phyloP scores from a whole-genome alignment of 2,329 filamentous ascomycete genomes.

The Endoconidiophora polonica region DNA sequence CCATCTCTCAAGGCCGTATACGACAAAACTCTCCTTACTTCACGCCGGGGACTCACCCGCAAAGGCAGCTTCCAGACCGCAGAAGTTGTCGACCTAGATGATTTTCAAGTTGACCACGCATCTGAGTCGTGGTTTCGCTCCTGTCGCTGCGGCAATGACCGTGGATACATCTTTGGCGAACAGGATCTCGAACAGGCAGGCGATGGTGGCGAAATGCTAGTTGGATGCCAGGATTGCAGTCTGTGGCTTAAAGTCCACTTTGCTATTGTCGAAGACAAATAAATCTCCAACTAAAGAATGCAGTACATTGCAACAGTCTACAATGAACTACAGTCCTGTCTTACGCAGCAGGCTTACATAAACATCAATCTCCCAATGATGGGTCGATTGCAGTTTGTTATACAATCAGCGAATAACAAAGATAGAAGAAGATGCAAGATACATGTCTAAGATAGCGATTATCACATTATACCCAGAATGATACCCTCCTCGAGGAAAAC shows the following conservation, averaged over 20 bases:
- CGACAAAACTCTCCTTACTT: conserved; percentile 30
- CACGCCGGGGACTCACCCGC: conserved; percentile 13
- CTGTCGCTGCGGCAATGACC: conserved; percentile 48
- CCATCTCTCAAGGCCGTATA: conserved; percentile 33
- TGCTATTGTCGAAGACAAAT: conserved; percentile 29
- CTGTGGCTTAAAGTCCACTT: conserved; percentile 50
- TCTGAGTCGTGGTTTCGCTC: conserved; percentile 34
- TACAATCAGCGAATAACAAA: no score
- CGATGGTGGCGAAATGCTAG: conserved; percentile 42
- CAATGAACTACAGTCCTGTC: no score
- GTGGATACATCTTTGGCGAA: conserved; percentile 43
- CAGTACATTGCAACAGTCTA: no score
- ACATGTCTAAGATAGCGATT: no score
- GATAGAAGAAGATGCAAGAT: no score
- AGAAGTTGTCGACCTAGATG: conserved; percentile 49
- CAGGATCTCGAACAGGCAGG: conserved; percentile 41
- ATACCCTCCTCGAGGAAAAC: no score
- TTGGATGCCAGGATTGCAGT: conserved; percentile 50
- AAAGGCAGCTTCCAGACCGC: conserved; percentile 38
- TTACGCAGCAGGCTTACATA: no score
- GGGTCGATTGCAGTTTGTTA: no score
- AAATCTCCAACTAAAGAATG: neutral
- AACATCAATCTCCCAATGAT: no score
- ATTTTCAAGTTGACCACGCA: conserved; percentile 36
- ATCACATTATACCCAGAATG: no score